These are phyloP conservation scores for Populus simonii DNA, from an alignment of 345 rosid genomes.

Conservation along the genomic window DNA sequence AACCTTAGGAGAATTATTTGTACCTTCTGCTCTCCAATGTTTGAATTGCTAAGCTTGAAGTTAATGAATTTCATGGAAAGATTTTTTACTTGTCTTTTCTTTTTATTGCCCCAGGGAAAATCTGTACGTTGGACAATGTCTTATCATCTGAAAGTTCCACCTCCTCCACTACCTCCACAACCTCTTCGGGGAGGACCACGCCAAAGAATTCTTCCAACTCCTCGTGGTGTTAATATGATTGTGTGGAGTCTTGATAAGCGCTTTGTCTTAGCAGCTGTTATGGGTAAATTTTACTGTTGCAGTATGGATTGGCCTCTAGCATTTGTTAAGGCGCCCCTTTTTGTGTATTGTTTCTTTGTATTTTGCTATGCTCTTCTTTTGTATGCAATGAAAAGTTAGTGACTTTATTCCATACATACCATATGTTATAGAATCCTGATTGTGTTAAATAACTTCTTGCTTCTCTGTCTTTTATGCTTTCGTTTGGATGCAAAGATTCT, in stretches of 20 bases:
- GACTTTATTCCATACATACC: neutral
- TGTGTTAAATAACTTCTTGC: too few species aligned
- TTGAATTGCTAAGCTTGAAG: slow-evolving; percentile 7
- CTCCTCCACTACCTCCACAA: slow-evolving; percentile 95
- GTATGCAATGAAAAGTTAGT: neutral
- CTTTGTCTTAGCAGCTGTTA: slow-evolving; percentile 97
- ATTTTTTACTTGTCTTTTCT: slow-evolving; percentile 1
- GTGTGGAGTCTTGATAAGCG: slow-evolving; percentile 99
- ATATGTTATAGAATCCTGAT: too few species aligned
- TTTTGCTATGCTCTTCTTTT: neutral
- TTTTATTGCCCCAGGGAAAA: slow-evolving; percentile 51
- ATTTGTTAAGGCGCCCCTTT: too few species aligned
- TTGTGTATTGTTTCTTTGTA: neutral
- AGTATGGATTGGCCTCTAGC: too few species aligned
- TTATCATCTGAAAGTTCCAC: slow-evolving; percentile 97
- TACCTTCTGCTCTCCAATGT: neutral
- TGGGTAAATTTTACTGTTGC: slow-evolving; percentile 52
- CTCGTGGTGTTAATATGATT: slow-evolving; percentile 98
- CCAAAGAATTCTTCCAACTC: slow-evolving; percentile 94
- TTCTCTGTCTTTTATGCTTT: neutral
- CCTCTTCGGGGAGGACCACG: slow-evolving; percentile 97
- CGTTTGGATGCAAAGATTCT: neutral
- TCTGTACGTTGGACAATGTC: slow-evolving; percentile 78
- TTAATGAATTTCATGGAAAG: neutral
- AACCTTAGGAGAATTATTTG: neutral